These are phyloP conservation scores for Ulota crispa DNA, from an alignment of 225 moss, liverwort and hornwort genomes.

Conservation along the genomic window DNA sequence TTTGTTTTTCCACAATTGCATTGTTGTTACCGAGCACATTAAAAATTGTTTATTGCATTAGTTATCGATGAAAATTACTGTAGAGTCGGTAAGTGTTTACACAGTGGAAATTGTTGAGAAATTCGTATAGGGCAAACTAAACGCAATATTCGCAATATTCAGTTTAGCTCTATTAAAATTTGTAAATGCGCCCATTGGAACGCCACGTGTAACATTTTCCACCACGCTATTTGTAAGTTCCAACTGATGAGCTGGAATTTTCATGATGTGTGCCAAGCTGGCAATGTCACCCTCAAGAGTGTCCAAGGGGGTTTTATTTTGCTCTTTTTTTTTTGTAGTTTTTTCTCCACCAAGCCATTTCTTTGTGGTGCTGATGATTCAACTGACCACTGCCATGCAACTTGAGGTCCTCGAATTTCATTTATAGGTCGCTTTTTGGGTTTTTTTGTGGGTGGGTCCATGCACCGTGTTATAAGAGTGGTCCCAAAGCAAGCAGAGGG, in stretches of 20 bases:
- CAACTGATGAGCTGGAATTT: background rate
- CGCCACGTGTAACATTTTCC: background rate
- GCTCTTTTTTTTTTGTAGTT: background rate
- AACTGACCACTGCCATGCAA: background rate
- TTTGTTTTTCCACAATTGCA: too few relatives aligned
- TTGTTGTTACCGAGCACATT: too few relatives aligned
- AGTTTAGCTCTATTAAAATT: too few relatives aligned
- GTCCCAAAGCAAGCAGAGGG: background rate
- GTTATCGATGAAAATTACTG: too few relatives aligned
- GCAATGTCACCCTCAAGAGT: background rate
- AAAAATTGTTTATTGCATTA: too few relatives aligned
- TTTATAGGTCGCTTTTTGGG: background rate
- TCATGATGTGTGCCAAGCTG: background rate
- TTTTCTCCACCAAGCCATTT: background rate
- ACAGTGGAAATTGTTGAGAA: too few relatives aligned
- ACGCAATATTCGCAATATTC: too few relatives aligned
- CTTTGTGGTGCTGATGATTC: background rate
- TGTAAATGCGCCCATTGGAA: background rate
- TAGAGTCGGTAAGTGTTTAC: too few relatives aligned
- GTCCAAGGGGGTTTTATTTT: background rate
- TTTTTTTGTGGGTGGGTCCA: too few relatives aligned
- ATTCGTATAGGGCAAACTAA: too few relatives aligned
- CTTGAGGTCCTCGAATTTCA: background rate
- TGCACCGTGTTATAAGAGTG: background rate
- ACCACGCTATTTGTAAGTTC: slow-evolving; percentile 6